Evolutionary conservation across 371 early-diverging fungal species (phyloP), one percentile per base, ranked within the genome.

Genomic region (Smittium mucronatum): DNA sequence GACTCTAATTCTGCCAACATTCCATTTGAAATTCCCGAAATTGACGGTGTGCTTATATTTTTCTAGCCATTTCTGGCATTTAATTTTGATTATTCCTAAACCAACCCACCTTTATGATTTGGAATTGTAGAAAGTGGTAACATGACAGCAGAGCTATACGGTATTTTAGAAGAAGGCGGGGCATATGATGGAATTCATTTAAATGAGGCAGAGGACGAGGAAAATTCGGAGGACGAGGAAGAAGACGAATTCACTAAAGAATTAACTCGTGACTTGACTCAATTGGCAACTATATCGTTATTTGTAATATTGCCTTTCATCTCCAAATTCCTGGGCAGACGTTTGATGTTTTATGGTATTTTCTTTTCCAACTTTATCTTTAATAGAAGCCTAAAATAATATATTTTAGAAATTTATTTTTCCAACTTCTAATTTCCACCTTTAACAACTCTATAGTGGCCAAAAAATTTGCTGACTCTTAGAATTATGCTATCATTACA

Each of bases 301-400:
- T 61, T 61, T 61, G 5, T 61, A 11, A 61, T 61, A 15, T 5
- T 61, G 5, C 63, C 63, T n/a, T 61, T 61, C 26, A 61, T 61
- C 16, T 61, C 33, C 5, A 28, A 26, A 61, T 61, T 61, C 33
- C 29, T 61, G 5, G 63, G 63, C 5, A 28, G 63, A n/a, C 29
- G 63, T 16, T 16, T 61, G n/a, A n/a, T 61, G 5, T 61, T 11
- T 61, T 61, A 11, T 61, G 5, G 33, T 61, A 61, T 11, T 57
- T 21, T 21, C 21, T 17, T 21, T 57, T 21, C 26, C 17, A 57
- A 21, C 26, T 57, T 57, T 57, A 57, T 57, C 26, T 57, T 57
- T 26, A 57, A 57, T n/a, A n/a, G n/a, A n/a, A n/a, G n/a, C n/a
- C n/a, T n/a, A n/a, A n/a, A n/a, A n/a, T n/a, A n/a, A n/a, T n/a